Conservation (phyloP, 306 rosid genomes). For the Sindora glabra region DNA sequence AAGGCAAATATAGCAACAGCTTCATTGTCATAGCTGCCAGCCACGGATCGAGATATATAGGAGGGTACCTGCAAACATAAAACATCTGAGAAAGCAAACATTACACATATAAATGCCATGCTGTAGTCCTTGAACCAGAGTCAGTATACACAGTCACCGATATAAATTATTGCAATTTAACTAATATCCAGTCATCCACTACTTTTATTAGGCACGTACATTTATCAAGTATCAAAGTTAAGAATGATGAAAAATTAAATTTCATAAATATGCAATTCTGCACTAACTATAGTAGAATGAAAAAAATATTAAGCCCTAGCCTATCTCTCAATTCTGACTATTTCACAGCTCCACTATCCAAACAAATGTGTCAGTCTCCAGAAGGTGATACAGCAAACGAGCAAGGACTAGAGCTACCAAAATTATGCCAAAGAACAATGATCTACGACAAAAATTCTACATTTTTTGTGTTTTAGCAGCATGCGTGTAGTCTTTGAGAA, state of each 20-base stretch:
- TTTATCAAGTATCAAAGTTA: no score
- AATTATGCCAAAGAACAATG: background rate
- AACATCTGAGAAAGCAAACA: constrained; percentile 10
- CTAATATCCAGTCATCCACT: background rate
- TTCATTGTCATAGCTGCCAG: constrained; percentile 99
- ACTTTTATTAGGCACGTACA: background rate
- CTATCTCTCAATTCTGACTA: background rate
- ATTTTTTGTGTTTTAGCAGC: background rate
- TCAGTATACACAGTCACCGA: background rate
- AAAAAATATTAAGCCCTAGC: background rate
- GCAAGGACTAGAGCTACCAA: background rate
- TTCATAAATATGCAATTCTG: background rate
- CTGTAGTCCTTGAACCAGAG: no score
- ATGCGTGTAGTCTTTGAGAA: no score
- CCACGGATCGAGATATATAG: constrained; percentile 95
- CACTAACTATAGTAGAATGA: no score
- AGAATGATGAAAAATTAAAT: no score
- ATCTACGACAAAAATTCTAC: no score
- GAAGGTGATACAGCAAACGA: background rate
- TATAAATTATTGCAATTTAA: background rate
- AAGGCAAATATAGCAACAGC: constrained; percentile 99
- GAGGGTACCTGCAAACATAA: constrained; percentile 84
- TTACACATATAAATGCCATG: no score
- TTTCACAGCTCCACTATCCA: background rate
- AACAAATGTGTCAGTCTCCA: background rate